These are phyloP conservation scores for Penstemon eatonii DNA, from an alignment of 257 asterid species.

Conservation along the genomic window DNA sequence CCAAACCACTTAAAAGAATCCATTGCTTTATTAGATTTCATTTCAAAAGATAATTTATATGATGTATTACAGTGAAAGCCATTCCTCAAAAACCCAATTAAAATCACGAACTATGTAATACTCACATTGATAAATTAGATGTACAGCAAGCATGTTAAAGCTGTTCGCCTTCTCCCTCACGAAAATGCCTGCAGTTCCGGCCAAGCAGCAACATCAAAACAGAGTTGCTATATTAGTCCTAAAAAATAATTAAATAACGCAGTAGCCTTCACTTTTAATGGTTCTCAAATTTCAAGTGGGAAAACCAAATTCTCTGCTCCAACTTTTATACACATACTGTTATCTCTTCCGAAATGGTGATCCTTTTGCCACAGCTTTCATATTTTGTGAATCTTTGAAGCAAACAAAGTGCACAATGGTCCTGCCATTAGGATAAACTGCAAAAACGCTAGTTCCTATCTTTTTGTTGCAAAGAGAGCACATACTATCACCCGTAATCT, in stretches of 20 bases:
- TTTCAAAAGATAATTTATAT: too few species aligned
- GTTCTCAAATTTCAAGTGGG: conserved; percentile 9
- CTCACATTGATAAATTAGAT: conserved; percentile 5
- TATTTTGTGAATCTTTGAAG: conserved; percentile 81
- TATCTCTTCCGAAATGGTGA: conserved; percentile 50
- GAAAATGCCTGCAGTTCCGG: conserved; percentile 11
- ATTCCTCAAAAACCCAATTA: too few species aligned
- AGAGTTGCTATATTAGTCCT: not conserved
- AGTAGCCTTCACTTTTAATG: conserved; percentile 5
- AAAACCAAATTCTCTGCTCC: not conserved
- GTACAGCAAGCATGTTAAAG: not conserved
- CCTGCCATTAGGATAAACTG: conserved; percentile 81
- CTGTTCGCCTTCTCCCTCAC: not conserved
- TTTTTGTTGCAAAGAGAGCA: conserved; percentile 89
- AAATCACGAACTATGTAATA: not conserved
- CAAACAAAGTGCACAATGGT: conserved; percentile 89
- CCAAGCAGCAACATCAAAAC: conserved; percentile 8
- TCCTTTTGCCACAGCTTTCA: conserved; percentile 72
- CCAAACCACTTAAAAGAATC: too few species aligned
- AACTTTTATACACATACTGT: conserved; percentile 11
- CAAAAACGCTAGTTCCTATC: conserved; percentile 88
- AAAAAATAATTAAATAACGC: not conserved
- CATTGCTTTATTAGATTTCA: too few species aligned
- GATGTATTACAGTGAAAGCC: too few species aligned
- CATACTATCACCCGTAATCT: conserved; percentile 69